These are phyloP conservation scores for Borovskyia barvae DNA, from an alignment of 208 protist genomes.

Conservation along the genomic window DNA sequence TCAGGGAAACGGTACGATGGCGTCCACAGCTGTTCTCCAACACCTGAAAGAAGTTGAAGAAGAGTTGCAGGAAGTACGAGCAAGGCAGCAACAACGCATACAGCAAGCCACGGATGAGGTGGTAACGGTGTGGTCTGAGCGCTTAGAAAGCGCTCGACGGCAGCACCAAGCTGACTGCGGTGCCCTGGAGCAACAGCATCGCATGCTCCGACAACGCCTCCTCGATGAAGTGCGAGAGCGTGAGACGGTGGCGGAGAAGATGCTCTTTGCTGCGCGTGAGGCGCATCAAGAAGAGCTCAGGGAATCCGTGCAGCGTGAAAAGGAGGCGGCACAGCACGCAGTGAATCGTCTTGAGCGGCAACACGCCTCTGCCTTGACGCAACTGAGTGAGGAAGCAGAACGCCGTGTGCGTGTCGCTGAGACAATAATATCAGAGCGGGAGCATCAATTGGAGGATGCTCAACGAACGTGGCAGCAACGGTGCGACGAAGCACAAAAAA, in stretches of 20 bases:
- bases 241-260: constrained; percentile 22
- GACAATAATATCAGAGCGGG: constrained; percentile 15
- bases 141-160: constrained; percentile 5
- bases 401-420: constrained; percentile 11
- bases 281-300: constrained; percentile 26
- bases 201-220: constrained; percentile 11
- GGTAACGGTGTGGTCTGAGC: constrained; percentile 4
- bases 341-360: constrained; percentile 11
- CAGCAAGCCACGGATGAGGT: constrained; percentile 9
- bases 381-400: not conserved
- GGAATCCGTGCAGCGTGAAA: constrained; percentile 6
- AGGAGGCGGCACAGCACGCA: constrained; percentile 18
- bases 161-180: constrained; percentile 6
- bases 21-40: constrained; percentile 9
- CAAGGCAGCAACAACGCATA: constrained; percentile 3
- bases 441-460: constrained; percentile 2
- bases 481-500: not conserved
- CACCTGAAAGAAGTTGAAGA: constrained; percentile 20
- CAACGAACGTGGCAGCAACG: constrained; percentile 4
- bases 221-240: constrained; percentile 23
- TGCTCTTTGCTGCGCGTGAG: constrained; percentile 12
- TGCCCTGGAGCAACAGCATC: constrained; percentile 21
- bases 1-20: no score
- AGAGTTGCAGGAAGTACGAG: constrained; percentile 13
- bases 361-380: not conserved